Evolutionary conservation across 192 early-diverging fungal genomes (phyloP).

Genomic region (Gamsiella multidivaricata): DNA sequence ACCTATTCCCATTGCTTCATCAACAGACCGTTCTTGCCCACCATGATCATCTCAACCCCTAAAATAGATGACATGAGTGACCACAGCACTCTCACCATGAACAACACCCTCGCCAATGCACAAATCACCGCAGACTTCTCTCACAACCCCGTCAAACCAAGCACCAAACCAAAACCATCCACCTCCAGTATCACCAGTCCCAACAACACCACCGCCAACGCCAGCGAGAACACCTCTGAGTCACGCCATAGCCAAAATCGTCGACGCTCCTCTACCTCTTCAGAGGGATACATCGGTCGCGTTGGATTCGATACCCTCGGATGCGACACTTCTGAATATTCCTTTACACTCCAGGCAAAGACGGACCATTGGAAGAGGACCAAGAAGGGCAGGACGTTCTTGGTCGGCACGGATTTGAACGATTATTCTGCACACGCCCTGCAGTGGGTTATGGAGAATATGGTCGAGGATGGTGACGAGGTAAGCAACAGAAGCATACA

Average conservation of each 20-base stretch:
- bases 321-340: slow-evolving; percentile 42
- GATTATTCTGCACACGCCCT: slow-evolving; percentile 67
- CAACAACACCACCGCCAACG: neutral
- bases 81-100: slow-evolving; percentile 34
- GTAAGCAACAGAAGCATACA: slow-evolving; percentile 10
- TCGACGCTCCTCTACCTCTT: neutral
- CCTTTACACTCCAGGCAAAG: slow-evolving; percentile 45
- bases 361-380: slow-evolving; percentile 38
- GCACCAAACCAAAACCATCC: neutral
- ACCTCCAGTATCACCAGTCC: slow-evolving; percentile 2
- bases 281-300: slow-evolving; percentile 31
- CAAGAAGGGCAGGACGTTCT: slow-evolving; percentile 54
- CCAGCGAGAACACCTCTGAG: slow-evolving; percentile 9
- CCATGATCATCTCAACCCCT: slow-evolving; percentile 46
- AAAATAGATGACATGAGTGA: slow-evolving; percentile 27
- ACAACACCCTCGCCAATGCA: slow-evolving; percentile 30
- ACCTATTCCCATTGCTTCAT: neutral
- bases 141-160: neutral
- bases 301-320: slow-evolving; percentile 51
- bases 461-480: slow-evolving; percentile 67
- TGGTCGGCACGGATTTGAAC: slow-evolving; percentile 67
- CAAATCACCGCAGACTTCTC: slow-evolving; percentile 25
- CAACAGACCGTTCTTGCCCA: neutral
- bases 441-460: slow-evolving; percentile 60
- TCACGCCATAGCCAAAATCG: slow-evolving; percentile 4